Base-by-base conservation (phyloP, 179 eudicot species). In the Sideroxylon spinosum region DNA sequence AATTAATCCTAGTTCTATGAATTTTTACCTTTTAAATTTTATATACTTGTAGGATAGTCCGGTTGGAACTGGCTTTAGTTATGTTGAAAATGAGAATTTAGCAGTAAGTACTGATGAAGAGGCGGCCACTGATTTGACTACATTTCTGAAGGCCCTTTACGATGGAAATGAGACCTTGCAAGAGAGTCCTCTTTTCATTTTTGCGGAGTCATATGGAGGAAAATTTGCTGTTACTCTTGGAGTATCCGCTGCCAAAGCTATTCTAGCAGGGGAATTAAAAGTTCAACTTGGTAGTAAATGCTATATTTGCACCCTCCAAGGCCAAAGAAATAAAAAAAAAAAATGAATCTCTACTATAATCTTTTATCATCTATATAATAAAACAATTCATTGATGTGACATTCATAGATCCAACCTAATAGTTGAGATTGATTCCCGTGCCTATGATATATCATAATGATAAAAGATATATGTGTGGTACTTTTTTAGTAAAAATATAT, bases 181-280 rank as follows among this genome's bases (percentile, higher is more conserved):
- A 46, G 82, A 83, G 61, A 87, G 87, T 50, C 90, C 88, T 22
- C 61, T 90, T 23, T 88, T 84, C 73, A 75, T 90, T 19, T 80
- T 88, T 32, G 93, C 86, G 11, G 93, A 88, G 78, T 88, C 90
- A 9, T 90, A 90, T 84, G 93, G 93, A 11, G 93, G 93, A 59
- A 90, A 89, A 62, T 90, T 52, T 80, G 93, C 89, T 2, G 89
- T 84, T 73, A 87, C 90, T 72, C 86, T 87, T 62, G 91, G 77
- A 3, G 52, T 90, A 8, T 83, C 88, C 44, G 89, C 86, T 46
- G 81, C 84, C n/a, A 62, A 83, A 67, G 91, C 93, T 77, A 85
- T 87, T 66, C 71, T 78, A 60, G 25, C 80, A 70, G 86, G 87
- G 66, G 76, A 78, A 48, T 72, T 90, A 70, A 90, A 87, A 13